Evolutionary conservation across 2,329 filamentous ascomycete genomes (phyloP), one percentile per base, ranked within the genome.

Genomic region (Acrodontium crateriforme): DNA sequence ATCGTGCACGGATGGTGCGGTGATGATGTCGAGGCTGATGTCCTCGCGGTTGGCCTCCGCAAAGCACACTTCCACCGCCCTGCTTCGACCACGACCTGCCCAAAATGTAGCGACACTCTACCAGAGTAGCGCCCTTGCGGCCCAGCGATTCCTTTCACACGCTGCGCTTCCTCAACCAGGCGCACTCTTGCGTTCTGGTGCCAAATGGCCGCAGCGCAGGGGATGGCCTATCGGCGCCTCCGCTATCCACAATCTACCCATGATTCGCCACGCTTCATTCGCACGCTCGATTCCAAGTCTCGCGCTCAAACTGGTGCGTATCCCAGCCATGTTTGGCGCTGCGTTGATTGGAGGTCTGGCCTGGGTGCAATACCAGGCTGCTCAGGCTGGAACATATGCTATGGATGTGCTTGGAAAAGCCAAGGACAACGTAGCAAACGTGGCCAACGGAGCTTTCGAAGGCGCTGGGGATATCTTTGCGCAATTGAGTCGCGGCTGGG

Each of bases 341-440:
- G 70, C 85, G 25, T 81, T 84, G 47, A 71, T 98, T 40, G 85
- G 82, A 9, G 81, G 80, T 3, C 60, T 91, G 34, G 84, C 84
- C 15, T 98, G 93, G 68, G 61, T 98, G 26, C 89, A 98, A 52
- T 95, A 98, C 52, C 89, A 98, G 57, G 87, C 89, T 38, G 74
- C 47, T 71, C 74, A 83, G 62, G 78, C 79, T 13, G 79, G 78
- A 34, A 82, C 71, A 34, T 85, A 78, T 54, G 78, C 74, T 3
- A 65, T 78, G 36, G 83, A 91, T 42, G 50, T 92, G 17, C 74
- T 89, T 46, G 74, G 69, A 31, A 70, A 68, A 32, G 79, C 82
- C 4, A 77, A 50, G 30, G 80, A 91, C 37, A 69, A 72, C 6
- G 74, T 84, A 9, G 65, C 72, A 3, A 69, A 61, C 18, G 70